A percentile compares a stretch with the other conserved stretches of the same genome.
These are phyloP conservation scores for Claviceps sp. DNA, from an alignment of 2,329 filamentous ascomycete genomes.

Conservation along the genomic window DNA sequence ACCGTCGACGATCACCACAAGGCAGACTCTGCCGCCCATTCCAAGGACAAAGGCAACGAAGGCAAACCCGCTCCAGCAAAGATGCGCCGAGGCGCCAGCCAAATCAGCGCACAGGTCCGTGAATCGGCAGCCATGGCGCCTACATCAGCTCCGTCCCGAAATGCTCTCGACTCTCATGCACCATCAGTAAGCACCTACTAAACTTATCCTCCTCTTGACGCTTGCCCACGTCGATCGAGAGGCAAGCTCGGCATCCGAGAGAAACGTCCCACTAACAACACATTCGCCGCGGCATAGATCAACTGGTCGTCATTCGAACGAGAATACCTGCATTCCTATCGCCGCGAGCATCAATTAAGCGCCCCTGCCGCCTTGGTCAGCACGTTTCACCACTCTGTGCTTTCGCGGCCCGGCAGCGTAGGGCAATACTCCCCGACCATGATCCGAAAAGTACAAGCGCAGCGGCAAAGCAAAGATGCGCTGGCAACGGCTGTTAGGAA, in stretches of 20 bases:
- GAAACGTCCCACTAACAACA: conserved; percentile 5
- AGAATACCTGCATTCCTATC: conserved; percentile 59
- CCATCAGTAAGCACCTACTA: conserved; percentile 19
- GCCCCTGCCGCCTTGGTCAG: conserved; percentile 57
- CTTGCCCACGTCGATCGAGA: neutral
- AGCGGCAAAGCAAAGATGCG: conserved; percentile 58
- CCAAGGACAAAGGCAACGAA: conserved; percentile 30
- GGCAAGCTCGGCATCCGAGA: neutral
- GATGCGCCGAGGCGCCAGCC: conserved; percentile 41
- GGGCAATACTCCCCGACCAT: conserved; percentile 65
- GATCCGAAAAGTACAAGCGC: conserved; percentile 48
- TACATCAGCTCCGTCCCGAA: conserved; percentile 18
- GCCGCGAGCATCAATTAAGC: conserved; percentile 57
- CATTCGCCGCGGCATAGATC: conserved; percentile 24
- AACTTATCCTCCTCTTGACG: conserved; percentile 2
- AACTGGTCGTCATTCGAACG: conserved; percentile 58
- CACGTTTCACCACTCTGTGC: conserved; percentile 47
- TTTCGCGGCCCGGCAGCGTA: conserved; percentile 49
- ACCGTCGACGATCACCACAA: conserved; percentile 33
- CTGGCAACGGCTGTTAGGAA: conserved; percentile 61
- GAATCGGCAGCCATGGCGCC: conserved; percentile 20
- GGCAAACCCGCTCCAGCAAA: conserved; percentile 34
- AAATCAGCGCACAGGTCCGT: conserved; percentile 29
- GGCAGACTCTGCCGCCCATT: conserved; percentile 21
- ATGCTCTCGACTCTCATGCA: conserved; percentile 16